Percentiles rank a stretch among this genome's conserved stretches.
phyloP scores from a whole-genome alignment of 768 basidiomycete genomes.

The Hemileccinum rubropunctum region DNA sequence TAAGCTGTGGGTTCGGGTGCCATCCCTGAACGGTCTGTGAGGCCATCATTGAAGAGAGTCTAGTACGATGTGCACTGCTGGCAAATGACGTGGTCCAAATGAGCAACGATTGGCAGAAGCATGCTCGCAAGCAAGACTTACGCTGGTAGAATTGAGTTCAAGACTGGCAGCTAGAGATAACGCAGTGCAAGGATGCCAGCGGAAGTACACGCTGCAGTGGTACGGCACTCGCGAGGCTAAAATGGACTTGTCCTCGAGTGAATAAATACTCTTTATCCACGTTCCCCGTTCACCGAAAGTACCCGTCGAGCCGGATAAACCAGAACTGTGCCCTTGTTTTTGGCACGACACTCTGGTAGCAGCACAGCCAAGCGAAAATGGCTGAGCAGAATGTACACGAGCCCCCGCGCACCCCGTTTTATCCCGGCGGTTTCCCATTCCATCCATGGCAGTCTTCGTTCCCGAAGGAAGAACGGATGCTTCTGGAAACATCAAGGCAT shows the following conservation, averaged over 20 bases:
- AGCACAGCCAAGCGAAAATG: constrained; percentile 20
- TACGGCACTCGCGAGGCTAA: background rate
- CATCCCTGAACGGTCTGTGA: constrained; percentile 27
- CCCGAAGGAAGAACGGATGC: background rate
- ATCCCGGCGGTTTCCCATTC: background rate
- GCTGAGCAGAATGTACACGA: background rate
- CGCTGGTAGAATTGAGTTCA: too few species aligned
- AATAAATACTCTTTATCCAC: constrained; percentile 10
- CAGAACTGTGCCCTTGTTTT: background rate
- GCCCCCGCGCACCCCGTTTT: constrained; percentile 20
- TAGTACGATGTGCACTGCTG: background rate
- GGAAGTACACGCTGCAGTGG: background rate
- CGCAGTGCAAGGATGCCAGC: too few species aligned
- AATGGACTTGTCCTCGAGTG: background rate
- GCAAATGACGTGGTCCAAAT: too few species aligned
- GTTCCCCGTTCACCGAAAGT: constrained; percentile 10
- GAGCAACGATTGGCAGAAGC: too few species aligned
- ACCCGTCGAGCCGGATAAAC: constrained; percentile 18
- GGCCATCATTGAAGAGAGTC: constrained; percentile 15
- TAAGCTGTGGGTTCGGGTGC: constrained; percentile 34
- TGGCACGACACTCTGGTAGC: background rate
- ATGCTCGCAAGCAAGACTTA: too few species aligned
- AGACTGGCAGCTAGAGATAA: too few species aligned
- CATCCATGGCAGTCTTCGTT: constrained; percentile 1
- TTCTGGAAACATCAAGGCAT: background rate